These are phyloP conservation scores for Pyrenula massariospora DNA, from an alignment of 495 filamentous ascomycete species.

Conservation along the genomic window DNA sequence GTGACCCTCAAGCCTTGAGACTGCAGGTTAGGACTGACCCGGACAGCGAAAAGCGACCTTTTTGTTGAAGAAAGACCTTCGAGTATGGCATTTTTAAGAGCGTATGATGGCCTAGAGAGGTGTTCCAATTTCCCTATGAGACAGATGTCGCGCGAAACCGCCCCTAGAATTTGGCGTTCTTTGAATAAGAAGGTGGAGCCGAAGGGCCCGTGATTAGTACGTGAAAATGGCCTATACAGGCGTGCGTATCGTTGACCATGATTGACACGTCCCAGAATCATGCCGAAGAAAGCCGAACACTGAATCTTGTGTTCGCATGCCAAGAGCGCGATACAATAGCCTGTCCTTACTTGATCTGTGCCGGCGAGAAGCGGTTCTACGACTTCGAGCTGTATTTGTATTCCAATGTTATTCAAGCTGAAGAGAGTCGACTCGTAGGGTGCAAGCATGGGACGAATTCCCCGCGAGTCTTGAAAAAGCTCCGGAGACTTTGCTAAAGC, in stretches of 20 bases:
- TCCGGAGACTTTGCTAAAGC: not conserved
- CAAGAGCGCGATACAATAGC: not conserved
- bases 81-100: too few relatives aligned
- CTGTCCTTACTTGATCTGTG: not conserved
- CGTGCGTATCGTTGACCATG: not conserved
- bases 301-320: not conserved
- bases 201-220: too few relatives aligned
- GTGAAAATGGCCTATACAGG: not conserved
- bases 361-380: not conserved
- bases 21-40: not conserved
- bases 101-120: too few relatives aligned
- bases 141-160: not conserved
- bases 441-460: not conserved
- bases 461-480: not conserved
- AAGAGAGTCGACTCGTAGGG: not conserved
- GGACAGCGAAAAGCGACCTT: not conserved
- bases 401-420: not conserved
- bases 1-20: not conserved
- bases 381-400: not conserved
- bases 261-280: not conserved
- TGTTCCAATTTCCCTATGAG: too few relatives aligned
- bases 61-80: too few relatives aligned
- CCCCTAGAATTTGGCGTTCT: not conserved
- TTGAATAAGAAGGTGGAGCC: not conserved
- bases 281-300: not conserved